Base-by-base conservation (phyloP, 345 rosid species). In the Anastatica hierochuntica region DNA sequence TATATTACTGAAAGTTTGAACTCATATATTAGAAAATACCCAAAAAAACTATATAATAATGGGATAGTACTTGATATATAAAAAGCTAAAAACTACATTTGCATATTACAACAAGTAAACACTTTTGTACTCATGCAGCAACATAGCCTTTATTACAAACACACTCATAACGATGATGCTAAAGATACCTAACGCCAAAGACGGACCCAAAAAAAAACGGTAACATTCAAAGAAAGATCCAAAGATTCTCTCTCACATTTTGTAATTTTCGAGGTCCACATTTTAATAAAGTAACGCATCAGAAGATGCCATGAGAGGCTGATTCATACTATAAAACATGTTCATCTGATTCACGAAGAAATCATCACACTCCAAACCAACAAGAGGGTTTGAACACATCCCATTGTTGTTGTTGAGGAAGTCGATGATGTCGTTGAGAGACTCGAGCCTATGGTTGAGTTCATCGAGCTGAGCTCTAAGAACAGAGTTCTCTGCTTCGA, bases 401-500 rank as follows among this genome's bases (percentile, higher is more conserved):
- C 63, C 52, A 13, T 55, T 35, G 43, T 53, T 43, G 56, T 37
- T 44, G 50, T 54, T 66, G 67, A 81, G 36, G 66, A 72, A 67
- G 9, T 26, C 37, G 45, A 83, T 56, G 40, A 92, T 92, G 48
- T 80, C 95, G 48, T 79, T 76, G 68, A 88, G 53, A 15, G 94
- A 92, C 42, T 81, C 68, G 43, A 92, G 75, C 45, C 97, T 70
- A 65, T 80, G 54, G 57, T 38, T 73, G 5, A 92, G 95, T 69
- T 92, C 97, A 33, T 65, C 56, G 4, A 69, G 60, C 57, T 88
- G 95, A 58, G 88, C 95, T 56, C 78, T 78, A 5, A 85, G 76
- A 10, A 88, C 78, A 4, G 86, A 76, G 72, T 92, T 92, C 40
- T 85, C 94, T 31, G 98, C 68, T 56, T 88, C 97, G 1, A 85